Conservation (phyloP, 768 basidiomycete genomes). For the Rhodotorula diobovata region DNA sequence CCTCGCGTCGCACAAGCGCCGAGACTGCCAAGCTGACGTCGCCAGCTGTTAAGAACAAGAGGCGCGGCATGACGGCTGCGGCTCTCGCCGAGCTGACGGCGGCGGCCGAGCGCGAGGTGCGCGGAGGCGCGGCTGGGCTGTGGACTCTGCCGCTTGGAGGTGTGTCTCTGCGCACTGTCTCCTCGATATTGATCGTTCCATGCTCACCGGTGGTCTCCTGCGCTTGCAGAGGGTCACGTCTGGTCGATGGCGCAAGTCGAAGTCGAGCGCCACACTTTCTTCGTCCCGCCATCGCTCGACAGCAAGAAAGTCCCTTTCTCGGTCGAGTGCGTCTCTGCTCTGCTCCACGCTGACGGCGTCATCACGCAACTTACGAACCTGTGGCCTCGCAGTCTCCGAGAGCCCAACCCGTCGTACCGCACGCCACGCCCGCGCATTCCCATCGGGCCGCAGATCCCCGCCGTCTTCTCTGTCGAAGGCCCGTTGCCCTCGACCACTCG, state of each 20-base stretch:
- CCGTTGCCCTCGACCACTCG: neutral
- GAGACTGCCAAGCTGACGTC: neutral
- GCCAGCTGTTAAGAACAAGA: slow-evolving; percentile 60
- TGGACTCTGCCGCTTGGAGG: slow-evolving; percentile 93
- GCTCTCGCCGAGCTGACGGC: slow-evolving; percentile 7
- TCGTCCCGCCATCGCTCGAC: slow-evolving; percentile 69
- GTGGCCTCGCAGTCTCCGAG: neutral
- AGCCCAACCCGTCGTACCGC: slow-evolving; percentile 53
- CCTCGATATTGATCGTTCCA: neutral
- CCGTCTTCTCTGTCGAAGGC: neutral
- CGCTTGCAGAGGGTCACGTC: slow-evolving; percentile 26
- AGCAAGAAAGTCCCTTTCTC: neutral
- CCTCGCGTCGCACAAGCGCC: neutral
- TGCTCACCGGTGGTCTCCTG: slow-evolving; percentile 5
- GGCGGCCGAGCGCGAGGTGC: neutral
- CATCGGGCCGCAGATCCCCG: slow-evolving; percentile 47
- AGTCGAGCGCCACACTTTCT: slow-evolving; percentile 89
- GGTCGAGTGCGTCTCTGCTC: neutral
- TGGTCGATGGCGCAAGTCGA: slow-evolving; percentile 52
- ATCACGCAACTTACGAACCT: neutral
- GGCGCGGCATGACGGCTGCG: slow-evolving; percentile 16
- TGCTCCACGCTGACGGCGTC: neutral
- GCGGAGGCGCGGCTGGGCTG: slow-evolving; percentile 40
- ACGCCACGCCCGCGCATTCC: slow-evolving; percentile 83
- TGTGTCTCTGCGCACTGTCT: slow-evolving; percentile 44